phyloP scores from a whole-genome alignment of 225 moss, liverwort and hornwort genomes.

The Straminergon stramineum region DNA sequence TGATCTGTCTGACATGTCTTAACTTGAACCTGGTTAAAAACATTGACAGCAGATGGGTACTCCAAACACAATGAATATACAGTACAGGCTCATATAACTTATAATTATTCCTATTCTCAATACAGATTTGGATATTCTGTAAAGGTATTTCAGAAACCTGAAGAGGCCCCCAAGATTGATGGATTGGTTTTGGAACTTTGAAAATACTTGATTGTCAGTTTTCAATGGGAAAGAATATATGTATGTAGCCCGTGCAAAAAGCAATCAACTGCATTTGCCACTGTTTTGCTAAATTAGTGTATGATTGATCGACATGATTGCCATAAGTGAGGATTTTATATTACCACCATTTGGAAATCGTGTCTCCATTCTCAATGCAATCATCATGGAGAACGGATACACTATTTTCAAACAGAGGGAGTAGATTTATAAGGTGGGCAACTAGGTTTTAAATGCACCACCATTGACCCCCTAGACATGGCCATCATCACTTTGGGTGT shows the following conservation, averaged over 20 bases:
- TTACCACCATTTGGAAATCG: too few species aligned
- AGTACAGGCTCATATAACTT: background rate
- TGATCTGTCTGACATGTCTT: background rate
- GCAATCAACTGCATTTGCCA: accelerated
- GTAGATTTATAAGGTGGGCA: too few species aligned
- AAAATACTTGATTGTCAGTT: background rate
- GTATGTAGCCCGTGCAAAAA: background rate
- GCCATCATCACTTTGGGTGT: too few species aligned
- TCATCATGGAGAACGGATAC: too few species aligned
- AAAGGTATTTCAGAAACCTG: background rate
- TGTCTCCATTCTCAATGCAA: too few species aligned
- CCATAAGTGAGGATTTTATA: background rate
- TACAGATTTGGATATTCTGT: background rate
- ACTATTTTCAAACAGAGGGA: too few species aligned
- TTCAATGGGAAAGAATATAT: background rate
- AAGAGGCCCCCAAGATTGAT: background rate
- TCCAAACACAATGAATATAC: background rate
- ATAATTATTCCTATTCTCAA: background rate
- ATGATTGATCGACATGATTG: background rate
- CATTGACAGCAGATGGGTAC: background rate
- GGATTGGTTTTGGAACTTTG: background rate
- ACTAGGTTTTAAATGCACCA: background rate
- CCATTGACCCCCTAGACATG: too few species aligned
- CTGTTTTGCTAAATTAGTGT: background rate
- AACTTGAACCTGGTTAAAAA: background rate